Evolutionary conservation across 306 rosid genomes (phyloP).

Genomic region (Dryas octopetala): DNA sequence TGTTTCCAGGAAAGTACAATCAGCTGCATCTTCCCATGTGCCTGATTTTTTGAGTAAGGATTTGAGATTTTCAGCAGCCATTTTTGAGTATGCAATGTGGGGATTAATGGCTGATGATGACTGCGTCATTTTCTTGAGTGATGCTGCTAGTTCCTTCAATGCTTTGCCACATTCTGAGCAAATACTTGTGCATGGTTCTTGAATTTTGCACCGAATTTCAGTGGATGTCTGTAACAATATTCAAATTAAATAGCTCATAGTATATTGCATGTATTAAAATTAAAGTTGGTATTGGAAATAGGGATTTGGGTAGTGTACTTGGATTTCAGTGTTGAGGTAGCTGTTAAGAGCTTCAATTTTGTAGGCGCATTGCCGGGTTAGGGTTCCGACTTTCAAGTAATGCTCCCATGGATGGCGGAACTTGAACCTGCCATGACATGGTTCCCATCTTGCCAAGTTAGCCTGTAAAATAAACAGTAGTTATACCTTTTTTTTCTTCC

Average conservation of each 20-base stretch:
- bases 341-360: conserved; percentile 24
- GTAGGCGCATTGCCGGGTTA: conserved; percentile 26
- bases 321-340: conserved; percentile 18
- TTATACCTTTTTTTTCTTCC: too few species aligned
- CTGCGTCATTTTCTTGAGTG: conserved; percentile 12
- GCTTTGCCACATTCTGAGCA: conserved; percentile 30
- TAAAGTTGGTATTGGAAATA: too few species aligned
- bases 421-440: conserved; percentile 19
- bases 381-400: conserved; percentile 24
- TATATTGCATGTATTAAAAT: too few species aligned
- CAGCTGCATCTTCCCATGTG: conserved; percentile 1
- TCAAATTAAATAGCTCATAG: too few species aligned
- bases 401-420: conserved; percentile 35
- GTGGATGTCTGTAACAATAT: not conserved
- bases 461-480: conserved; percentile 4
- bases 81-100: not conserved
- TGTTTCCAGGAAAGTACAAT: not conserved
- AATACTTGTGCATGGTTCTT: conserved; percentile 8
- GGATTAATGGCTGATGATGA: not conserved
- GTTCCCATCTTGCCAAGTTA: conserved; percentile 37
- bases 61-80: conserved; percentile 9
- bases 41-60: not conserved
- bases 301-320: not conserved
- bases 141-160: conserved; percentile 17
- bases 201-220: conserved; percentile 13